Percentiles rank a stretch among this genome's conserved stretches.
These are phyloP conservation scores for Boletus tomentosulus DNA, from an alignment of 768 basidiomycete genomes.

Conservation along the genomic window DNA sequence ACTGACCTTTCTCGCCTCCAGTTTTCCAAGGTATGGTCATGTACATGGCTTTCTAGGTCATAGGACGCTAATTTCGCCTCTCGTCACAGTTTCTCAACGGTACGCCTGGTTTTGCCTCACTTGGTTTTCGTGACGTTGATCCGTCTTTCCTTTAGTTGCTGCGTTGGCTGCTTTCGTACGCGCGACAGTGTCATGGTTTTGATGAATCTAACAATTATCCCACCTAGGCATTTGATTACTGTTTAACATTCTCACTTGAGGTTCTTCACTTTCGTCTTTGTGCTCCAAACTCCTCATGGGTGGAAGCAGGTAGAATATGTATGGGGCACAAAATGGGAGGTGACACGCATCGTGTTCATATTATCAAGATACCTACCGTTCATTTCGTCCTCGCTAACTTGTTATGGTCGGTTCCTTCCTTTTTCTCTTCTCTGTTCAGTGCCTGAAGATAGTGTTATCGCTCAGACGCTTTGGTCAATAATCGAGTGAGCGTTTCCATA, in stretches of 20 bases:
- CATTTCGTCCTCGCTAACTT: conserved; percentile 12
- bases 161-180: conserved; percentile 17
- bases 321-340: conserved; percentile 24
- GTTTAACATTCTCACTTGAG: conserved; percentile 20
- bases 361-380: conserved; percentile 27
- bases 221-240: conserved; percentile 20
- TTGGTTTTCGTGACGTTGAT: not conserved
- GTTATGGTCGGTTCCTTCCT: conserved; percentile 13
- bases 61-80: not conserved
- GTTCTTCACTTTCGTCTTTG: not conserved
- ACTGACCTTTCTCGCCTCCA: conserved; percentile 16
- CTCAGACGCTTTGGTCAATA: conserved; percentile 7
- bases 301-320: conserved; percentile 17
- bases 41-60: not conserved
- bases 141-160: conserved; percentile 10
- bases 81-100: conserved; percentile 17
- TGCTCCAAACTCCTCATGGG: not conserved
- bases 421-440: not conserved
- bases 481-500: conserved; percentile 2
- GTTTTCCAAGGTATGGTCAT: conserved; percentile 16
- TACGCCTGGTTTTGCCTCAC: not conserved
- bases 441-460: not conserved
- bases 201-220: not conserved
- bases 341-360: conserved; percentile 22
- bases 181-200: not conserved